A percentile compares a stretch with the other conserved stretches of the same genome.
These are phyloP conservation scores for Lathyrus aphaca DNA, from an alignment of 306 rosid species.

Conservation along the genomic window DNA sequence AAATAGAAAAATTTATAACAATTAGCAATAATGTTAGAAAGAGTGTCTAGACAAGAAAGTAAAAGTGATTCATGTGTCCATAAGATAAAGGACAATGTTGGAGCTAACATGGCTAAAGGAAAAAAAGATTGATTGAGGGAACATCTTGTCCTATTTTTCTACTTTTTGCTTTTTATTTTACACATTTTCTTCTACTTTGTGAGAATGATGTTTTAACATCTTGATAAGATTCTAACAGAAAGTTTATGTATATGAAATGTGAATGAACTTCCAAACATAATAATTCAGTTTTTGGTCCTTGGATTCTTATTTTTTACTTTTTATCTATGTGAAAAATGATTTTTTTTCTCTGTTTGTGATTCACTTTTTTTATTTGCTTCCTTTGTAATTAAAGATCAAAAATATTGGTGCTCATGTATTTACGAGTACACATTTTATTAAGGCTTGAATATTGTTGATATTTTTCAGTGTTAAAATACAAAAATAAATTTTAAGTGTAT, in stretches of 20 bases:
- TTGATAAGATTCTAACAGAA: conserved; percentile 48
- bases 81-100: conserved; percentile 54
- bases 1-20: background rate
- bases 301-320: conserved; percentile 44
- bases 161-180: conserved; percentile 42
- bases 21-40: conserved; percentile 36
- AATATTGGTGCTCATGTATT: background rate
- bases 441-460: no score
- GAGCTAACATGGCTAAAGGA: conserved; percentile 44
- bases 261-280: conserved; percentile 51
- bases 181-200: conserved; percentile 43
- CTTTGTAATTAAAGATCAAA: conserved; percentile 21
- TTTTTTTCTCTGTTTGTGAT: conserved; percentile 26
- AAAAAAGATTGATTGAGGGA: conserved; percentile 56
- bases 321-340: conserved; percentile 41
- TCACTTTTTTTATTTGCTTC: conserved; percentile 15
- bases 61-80: conserved; percentile 52
- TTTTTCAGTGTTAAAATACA: no score
- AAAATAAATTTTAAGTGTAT: no score
- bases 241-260: conserved; percentile 41
- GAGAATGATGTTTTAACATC: conserved; percentile 62
- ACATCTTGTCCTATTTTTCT: conserved; percentile 60
- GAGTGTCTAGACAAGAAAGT: conserved; percentile 50
- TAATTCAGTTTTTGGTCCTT: conserved; percentile 57
- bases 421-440: no score